Evolutionary conservation across 345 rosid genomes (phyloP), one percentile per base, ranked within the genome.

Genomic region (Isatis tinctoria): DNA sequence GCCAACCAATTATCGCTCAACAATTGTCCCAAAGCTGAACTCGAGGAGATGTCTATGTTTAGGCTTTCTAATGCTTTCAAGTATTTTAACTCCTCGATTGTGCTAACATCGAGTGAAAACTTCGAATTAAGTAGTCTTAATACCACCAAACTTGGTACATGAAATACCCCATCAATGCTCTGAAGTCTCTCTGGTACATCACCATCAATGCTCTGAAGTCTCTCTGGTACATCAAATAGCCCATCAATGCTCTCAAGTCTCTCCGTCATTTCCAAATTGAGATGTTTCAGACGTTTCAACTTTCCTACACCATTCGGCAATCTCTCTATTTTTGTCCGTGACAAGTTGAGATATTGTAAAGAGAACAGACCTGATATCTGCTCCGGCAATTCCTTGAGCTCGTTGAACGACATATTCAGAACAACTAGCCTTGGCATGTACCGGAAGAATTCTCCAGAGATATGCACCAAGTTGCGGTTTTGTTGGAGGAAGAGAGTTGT

Each of bases 271-370:
- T 73, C 71, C 16, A 65, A 16, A 35, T 65, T 44, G 32, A 56
- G 40, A 54, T 65, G 49, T n/a, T 20, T 33, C 20, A 65, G 45
- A 16, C n/a, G 27, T 33, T 16, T 37, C 58, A 73, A 39, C 22
- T 1, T 43, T 4, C 49, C 67, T 24, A 73, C 2, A 45, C 49
- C 45, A 37, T 11, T 16, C 1, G 77, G 65, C 30, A 73, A 10
- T 7, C 52, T 27, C 30, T 6, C 52, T 54, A 73, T 54, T 1
- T 53, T 39, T 16, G 60, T 79, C 18, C 10, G 16, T 10, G 62
- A 41, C 45, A 63, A 36, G 27, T 47, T 40, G 26, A 40, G 82
- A 72, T 63, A 74, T 20, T 36, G 74, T 53, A 44, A 61, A 8
- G 66, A 39, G 43, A 52, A 3, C 48, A 67, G 20, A 35, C 30